Evolutionary conservation across 2,329 filamentous ascomycete genomes (phyloP).

Genomic region (Claviceps digitariae): DNA sequence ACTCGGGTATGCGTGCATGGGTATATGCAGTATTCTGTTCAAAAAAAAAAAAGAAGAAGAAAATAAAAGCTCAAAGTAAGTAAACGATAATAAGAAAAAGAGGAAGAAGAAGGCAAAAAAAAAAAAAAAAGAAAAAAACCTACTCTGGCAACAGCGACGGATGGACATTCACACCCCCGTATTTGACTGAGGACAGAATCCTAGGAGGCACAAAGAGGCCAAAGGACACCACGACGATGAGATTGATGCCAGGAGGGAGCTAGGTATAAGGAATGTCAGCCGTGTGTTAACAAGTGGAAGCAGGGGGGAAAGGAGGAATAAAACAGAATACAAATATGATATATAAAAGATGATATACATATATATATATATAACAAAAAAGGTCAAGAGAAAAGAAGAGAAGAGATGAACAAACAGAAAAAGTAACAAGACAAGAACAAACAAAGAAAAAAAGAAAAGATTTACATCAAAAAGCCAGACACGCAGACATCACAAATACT

Average conservation of each 20-base stretch:
- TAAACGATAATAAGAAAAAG: no score
- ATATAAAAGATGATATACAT: no score
- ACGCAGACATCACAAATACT: slow-evolving; percentile 14
- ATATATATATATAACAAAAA: no score
- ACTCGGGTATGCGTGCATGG: no score
- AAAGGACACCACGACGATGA: slow-evolving; percentile 89
- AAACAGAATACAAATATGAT: not conserved
- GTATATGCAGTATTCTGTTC: no score
- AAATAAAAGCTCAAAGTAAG: no score
- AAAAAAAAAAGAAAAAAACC: slow-evolving; percentile 9
- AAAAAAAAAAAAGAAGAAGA: no score
- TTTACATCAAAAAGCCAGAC: no score
- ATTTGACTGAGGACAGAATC: slow-evolving; percentile 55
- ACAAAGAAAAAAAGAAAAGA: not conserved
- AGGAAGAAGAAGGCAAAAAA: no score
- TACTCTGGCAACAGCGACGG: slow-evolving; percentile 81
- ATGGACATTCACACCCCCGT: slow-evolving; percentile 87
- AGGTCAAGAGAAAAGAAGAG: not conserved
- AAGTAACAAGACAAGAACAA: not conserved
- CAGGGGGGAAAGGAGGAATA: not conserved
- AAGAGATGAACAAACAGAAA: not conserved
- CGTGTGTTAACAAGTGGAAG: no score
- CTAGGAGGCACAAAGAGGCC: slow-evolving; percentile 74
- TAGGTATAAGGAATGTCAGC: slow-evolving; percentile 14
- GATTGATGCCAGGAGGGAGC: slow-evolving; percentile 51